Evolutionary conservation across 148 eudicot genomes (phyloP).

Genomic region (Cornus suecica): DNA sequence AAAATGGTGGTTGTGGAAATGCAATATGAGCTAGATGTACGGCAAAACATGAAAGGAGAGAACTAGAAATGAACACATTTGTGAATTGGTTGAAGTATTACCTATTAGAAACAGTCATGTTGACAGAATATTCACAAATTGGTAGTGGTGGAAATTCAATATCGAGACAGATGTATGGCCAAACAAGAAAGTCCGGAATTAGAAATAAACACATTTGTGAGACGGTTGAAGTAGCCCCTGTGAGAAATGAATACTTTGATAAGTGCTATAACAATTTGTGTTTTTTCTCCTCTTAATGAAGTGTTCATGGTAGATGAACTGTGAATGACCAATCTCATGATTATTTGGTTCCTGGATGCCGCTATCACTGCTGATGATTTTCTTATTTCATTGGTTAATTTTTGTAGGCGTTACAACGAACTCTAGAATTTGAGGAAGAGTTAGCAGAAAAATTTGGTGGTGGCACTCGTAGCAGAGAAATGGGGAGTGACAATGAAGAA

Average conservation of each 20-base stretch:
- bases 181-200: no score
- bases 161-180: no score
- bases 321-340: not conserved
- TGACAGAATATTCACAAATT: no score
- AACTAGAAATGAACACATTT: no score
- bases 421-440: conserved; percentile 96
- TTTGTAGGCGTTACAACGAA: conserved; percentile 85
- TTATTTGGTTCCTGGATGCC: not conserved
- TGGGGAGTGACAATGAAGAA: conserved; percentile 52
- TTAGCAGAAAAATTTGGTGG: conserved; percentile 93
- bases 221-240: not conserved
- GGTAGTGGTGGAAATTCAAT: no score
- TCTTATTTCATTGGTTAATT: conserved; percentile 11
- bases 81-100: no score
- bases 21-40: no score
- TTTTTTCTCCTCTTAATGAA: no score
- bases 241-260: not conserved
- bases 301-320: not conserved
- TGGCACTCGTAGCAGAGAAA: conserved; percentile 53
- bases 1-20: no score
- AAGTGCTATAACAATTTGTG: not conserved
- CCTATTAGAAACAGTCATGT: no score
- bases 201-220: not conserved
- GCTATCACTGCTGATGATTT: not conserved
- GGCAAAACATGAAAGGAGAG: no score